phyloP scores from a whole-genome alignment of 495 filamentous ascomycete genomes.

The Aspergillus sclerotioniger region DNA sequence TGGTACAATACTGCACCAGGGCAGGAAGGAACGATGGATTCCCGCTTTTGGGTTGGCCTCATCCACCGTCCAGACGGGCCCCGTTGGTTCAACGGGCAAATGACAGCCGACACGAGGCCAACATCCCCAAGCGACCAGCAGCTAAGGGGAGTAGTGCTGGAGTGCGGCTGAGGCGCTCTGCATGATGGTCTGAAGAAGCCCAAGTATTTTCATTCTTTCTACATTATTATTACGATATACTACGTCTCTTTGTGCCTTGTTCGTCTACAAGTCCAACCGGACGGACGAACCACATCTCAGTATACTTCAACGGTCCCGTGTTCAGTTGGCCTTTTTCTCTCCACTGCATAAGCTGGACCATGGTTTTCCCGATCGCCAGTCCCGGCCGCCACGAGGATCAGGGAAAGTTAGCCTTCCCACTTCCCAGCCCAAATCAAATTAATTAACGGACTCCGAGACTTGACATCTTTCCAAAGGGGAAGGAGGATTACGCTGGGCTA shows the following conservation, averaged over 20 bases:
- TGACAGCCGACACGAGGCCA: neutral
- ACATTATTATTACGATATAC: slow-evolving; percentile 4
- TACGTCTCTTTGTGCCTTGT: neutral
- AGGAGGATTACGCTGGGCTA: neutral
- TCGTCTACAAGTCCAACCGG: neutral
- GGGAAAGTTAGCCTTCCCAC: neutral
- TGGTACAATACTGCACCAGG: too few species aligned
- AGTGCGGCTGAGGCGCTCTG: slow-evolving; percentile 5
- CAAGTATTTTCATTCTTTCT: neutral
- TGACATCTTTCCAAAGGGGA: neutral
- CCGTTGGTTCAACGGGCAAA: neutral
- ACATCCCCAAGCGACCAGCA: neutral
- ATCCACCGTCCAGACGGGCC: neutral
- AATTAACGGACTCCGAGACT: neutral
- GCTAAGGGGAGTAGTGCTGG: too few species aligned
- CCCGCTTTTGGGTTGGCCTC: neutral
- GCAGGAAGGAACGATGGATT: too few species aligned
- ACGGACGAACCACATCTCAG: neutral
- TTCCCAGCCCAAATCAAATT: neutral
- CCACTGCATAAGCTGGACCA: neutral
- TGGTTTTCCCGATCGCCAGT: neutral
- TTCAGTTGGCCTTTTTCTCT: neutral
- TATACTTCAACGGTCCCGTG: neutral
- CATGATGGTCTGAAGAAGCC: neutral
- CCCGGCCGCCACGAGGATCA: slow-evolving; percentile 2